These are phyloP conservation scores for Pilatotrama ljubarskyi DNA, from an alignment of 768 basidiomycete species.

Conservation along the genomic window DNA sequence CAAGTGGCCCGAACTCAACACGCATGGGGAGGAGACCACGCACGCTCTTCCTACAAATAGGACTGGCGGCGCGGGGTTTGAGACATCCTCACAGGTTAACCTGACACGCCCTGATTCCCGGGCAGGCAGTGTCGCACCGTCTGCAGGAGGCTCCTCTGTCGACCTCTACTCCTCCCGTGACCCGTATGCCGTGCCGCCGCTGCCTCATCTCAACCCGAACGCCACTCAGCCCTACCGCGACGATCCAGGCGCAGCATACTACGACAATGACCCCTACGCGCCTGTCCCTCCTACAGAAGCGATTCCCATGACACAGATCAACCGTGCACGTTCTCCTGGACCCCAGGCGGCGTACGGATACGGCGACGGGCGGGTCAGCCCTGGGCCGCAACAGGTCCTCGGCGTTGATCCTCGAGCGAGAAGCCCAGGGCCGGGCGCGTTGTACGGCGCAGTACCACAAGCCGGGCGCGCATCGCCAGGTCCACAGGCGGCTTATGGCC, in stretches of 20 bases:
- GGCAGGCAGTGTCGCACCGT: constrained; percentile 48
- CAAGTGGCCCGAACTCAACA: constrained; percentile 88
- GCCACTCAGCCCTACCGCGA: constrained; percentile 63
- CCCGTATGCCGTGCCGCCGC: constrained; percentile 81
- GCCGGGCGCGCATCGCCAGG: constrained; percentile 46
- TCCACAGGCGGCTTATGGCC: constrained; percentile 47
- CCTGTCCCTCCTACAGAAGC: constrained; percentile 72
- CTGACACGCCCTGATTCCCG: constrained; percentile 51
- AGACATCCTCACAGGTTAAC: constrained; percentile 60
- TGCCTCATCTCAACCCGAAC: constrained; percentile 79
- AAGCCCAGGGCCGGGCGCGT: constrained; percentile 19
- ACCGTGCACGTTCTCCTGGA: constrained; percentile 28
- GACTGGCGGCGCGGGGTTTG: constrained; percentile 74
- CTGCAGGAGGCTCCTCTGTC: constrained; percentile 42
- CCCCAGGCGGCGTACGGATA: constrained; percentile 23
- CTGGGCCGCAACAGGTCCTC: constrained; percentile 14
- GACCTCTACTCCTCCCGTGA: constrained; percentile 47
- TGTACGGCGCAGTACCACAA: constrained; percentile 15
- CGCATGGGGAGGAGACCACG: constrained; percentile 44
- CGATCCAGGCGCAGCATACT: constrained; percentile 55
- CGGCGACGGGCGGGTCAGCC: constrained; percentile 18
- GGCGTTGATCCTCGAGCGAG: constrained; percentile 17
- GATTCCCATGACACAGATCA: constrained; percentile 73
- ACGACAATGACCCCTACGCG: constrained; percentile 77
- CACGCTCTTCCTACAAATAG: constrained; percentile 62